Percentiles rank a stretch among this genome's conserved stretches.
phyloP scores from a whole-genome alignment of 1,284 basidiomycete genomes.

The Peniophora sp. region DNA sequence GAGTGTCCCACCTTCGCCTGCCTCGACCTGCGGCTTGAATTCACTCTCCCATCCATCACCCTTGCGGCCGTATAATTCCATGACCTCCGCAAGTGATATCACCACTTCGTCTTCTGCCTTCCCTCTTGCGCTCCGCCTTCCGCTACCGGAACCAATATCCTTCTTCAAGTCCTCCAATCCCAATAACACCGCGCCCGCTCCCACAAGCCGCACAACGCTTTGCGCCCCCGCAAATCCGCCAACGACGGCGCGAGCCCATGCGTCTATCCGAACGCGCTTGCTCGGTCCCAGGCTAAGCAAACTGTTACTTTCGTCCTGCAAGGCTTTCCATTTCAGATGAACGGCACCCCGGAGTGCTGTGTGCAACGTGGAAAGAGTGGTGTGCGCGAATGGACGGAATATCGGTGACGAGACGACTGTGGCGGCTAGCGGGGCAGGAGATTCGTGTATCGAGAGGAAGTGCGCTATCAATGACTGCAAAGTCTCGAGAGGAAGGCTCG shows the following conservation, averaged over 20 bases:
- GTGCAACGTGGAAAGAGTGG: conserved; percentile 44
- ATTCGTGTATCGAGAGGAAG: conserved; percentile 46
- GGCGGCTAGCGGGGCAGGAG: conserved; percentile 61
- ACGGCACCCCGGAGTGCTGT: conserved; percentile 57
- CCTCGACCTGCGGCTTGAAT: conserved; percentile 42
- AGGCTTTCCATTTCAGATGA: conserved; percentile 41
- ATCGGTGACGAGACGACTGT: conserved; percentile 55
- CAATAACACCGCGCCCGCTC: conserved; percentile 53
- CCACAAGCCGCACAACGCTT: conserved; percentile 49
- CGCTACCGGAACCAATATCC: conserved; percentile 15
- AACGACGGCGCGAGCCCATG: conserved; percentile 52
- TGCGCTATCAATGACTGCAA: conserved; percentile 56
- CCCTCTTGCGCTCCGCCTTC: conserved; percentile 21
- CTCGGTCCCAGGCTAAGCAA: conserved; percentile 34
- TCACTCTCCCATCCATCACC: conserved; percentile 56
- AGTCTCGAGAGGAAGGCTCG: conserved; percentile 38
- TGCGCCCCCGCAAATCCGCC: conserved; percentile 59
- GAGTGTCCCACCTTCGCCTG: conserved; percentile 16
- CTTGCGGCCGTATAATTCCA: conserved; percentile 44
- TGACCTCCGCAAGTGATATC: conserved; percentile 61
- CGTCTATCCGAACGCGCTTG: conserved; percentile 28
- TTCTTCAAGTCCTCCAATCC: conserved; percentile 50
- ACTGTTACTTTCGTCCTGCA: conserved; percentile 24
- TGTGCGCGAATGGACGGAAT: conserved; percentile 39
- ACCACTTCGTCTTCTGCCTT: conserved; percentile 56